Conservation (phyloP, 805 yeast genomes). For the Wickerhamiella brachini region DNA sequence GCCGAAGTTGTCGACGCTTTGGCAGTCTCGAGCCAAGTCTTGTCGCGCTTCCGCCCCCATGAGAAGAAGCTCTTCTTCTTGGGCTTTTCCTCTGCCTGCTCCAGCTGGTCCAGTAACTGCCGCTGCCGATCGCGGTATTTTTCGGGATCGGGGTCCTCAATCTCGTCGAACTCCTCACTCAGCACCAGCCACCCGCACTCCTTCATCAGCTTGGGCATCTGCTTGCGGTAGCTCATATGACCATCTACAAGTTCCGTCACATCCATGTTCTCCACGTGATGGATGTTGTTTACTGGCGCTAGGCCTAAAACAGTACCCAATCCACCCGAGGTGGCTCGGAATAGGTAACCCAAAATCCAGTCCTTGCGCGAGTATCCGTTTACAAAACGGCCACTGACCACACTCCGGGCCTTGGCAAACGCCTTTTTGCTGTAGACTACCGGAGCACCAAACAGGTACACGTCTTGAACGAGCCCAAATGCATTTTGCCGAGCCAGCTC, state of each 20-base stretch:
- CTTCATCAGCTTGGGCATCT: slow-evolving; percentile 70
- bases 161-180: slow-evolving; percentile 85
- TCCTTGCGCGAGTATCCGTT: slow-evolving; percentile 87
- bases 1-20: slow-evolving; percentile 6
- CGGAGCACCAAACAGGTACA: slow-evolving; percentile 78
- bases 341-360: slow-evolving; percentile 91
- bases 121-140: slow-evolving; percentile 64
- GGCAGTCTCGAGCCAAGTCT: slow-evolving; percentile 43
- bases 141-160: slow-evolving; percentile 91
- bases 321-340: slow-evolving; percentile 93
- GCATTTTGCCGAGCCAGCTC: slow-evolving; percentile 81
- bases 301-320: slow-evolving; percentile 83
- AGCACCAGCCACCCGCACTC: slow-evolving; percentile 65
- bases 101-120: slow-evolving; percentile 62
- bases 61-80: slow-evolving; percentile 26
- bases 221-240: slow-evolving; percentile 93
- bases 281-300: slow-evolving; percentile 40
- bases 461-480: slow-evolving; percentile 79
- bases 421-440: slow-evolving; percentile 68
- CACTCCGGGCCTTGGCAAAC: slow-evolving; percentile 61
- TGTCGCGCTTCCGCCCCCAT: slow-evolving; percentile 33
- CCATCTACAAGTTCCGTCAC: slow-evolving; percentile 83
- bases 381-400: slow-evolving; percentile 77
- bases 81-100: slow-evolving; percentile 15
- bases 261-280: slow-evolving; percentile 60